A percentile compares a stretch with the other conserved stretches of the same genome.
Conservation (phyloP, 2,329 filamentous ascomycete genomes). For the Knoxdaviesia capensis region DNA sequence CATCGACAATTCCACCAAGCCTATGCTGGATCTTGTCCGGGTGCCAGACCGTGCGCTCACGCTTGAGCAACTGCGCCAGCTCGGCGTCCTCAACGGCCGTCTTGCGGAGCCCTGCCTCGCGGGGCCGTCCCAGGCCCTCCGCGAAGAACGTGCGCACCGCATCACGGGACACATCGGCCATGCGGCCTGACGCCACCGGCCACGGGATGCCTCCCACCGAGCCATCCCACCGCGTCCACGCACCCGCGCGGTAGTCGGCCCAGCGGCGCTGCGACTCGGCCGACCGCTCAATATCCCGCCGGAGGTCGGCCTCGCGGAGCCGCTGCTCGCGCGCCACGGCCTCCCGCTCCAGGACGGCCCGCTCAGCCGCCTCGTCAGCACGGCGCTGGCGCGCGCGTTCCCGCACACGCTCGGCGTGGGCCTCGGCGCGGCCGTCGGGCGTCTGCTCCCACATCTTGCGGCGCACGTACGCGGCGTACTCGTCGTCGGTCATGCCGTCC, state of each 20-base stretch:
- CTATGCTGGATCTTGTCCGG: slow-evolving; percentile 93
- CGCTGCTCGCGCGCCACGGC: too few relatives aligned
- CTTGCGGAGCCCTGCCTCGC: too few relatives aligned
- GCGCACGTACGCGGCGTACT: slow-evolving; percentile 74
- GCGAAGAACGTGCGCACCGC: slow-evolving; percentile 52
- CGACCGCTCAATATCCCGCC: too few relatives aligned
- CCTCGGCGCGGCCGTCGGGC: slow-evolving; percentile 58
- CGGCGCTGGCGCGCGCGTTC: slow-evolving; percentile 13
- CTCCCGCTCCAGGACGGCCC: too few relatives aligned
- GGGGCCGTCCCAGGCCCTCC: slow-evolving; percentile 16
- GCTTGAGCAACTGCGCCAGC: slow-evolving; percentile 40
- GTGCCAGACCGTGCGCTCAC: slow-evolving; percentile 85
- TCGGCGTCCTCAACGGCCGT: slow-evolving; percentile 17
- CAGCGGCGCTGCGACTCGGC: slow-evolving; percentile 35
- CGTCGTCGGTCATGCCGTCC: slow-evolving; percentile 78
- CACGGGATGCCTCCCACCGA: slow-evolving; percentile 33
- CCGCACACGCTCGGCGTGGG: slow-evolving; percentile 9
- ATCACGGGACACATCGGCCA: slow-evolving; percentile 32
- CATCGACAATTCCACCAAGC: slow-evolving; percentile 53
- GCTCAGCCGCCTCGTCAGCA: slow-evolving; percentile 23
- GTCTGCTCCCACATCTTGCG: slow-evolving; percentile 92
- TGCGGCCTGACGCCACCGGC: slow-evolving; percentile 53
- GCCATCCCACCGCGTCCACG: slow-evolving; percentile 39
- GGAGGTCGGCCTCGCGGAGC: slow-evolving; percentile 43
- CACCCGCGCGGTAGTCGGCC: slow-evolving; percentile 36